Evolutionary conservation across 2,329 filamentous ascomycete genomes (phyloP).

Genomic region (Hortaea werneckii): DNA sequence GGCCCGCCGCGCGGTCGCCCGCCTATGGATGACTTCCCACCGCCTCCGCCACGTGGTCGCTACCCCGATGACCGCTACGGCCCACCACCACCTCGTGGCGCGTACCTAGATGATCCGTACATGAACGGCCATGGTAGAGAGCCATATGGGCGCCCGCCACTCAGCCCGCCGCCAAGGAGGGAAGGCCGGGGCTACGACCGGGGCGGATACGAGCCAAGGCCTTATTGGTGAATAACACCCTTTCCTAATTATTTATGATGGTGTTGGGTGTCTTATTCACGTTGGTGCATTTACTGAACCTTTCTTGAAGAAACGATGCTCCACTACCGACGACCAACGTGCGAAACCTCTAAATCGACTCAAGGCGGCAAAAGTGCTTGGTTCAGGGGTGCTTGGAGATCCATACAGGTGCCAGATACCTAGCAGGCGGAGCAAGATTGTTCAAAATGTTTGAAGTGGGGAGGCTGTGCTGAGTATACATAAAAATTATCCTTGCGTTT

Average conservation of each 20-base stretch:
- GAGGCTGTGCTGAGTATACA: slow-evolving; percentile 2
- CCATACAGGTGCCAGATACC: not conserved
- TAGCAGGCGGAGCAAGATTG: not conserved
- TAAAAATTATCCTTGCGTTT: not conserved
- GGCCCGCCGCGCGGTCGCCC: slow-evolving; percentile 55
- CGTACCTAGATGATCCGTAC: slow-evolving; percentile 50
- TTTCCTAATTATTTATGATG: slow-evolving; percentile 2
- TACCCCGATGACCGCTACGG: slow-evolving; percentile 59
- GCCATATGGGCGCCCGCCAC: slow-evolving; percentile 39
- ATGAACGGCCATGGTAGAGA: slow-evolving; percentile 44
- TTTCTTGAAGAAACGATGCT: not conserved
- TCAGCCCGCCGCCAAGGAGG: slow-evolving; percentile 38
- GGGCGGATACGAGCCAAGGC: slow-evolving; percentile 17
- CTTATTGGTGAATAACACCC: slow-evolving; percentile 21
- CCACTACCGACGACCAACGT: not conserved
- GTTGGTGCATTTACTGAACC: slow-evolving; percentile 2
- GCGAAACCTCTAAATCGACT: not conserved
- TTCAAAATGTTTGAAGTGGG: not conserved
- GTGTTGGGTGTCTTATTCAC: not conserved
- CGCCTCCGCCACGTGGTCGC: slow-evolving; percentile 47
- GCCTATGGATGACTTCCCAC: slow-evolving; percentile 66
- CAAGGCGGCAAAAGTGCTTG: not conserved
- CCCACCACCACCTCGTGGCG: slow-evolving; percentile 30
- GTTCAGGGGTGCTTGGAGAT: no score
- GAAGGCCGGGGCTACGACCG: slow-evolving; percentile 22